Conservation (phyloP, 176 grass and related monocot genomes). For the Cymbopogon citratus region DNA sequence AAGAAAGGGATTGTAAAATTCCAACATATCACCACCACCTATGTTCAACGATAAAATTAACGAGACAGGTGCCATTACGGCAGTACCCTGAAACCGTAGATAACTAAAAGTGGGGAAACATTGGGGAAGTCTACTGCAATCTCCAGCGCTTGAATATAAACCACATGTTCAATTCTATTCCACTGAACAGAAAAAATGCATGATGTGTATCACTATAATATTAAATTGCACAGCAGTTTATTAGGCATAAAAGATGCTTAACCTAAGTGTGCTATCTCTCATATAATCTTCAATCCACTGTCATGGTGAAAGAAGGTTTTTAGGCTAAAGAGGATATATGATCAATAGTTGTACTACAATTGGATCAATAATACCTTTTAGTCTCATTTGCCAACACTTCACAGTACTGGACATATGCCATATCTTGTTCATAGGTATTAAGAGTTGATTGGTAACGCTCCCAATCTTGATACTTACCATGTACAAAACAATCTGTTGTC, state of each 20-base stretch:
- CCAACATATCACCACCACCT: background rate
- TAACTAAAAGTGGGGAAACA: background rate
- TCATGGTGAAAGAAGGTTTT: too few species aligned
- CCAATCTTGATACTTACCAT: background rate
- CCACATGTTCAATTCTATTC: background rate
- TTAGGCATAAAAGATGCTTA: too few species aligned
- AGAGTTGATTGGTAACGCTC: background rate
- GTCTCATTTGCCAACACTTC: background rate
- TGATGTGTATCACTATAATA: too few species aligned
- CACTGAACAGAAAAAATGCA: background rate
- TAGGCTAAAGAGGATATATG: too few species aligned
- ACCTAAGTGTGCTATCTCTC: background rate
- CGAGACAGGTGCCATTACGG: background rate
- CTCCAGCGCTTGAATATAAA: background rate
- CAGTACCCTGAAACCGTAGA: background rate
- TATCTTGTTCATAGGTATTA: background rate
- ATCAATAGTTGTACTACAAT: background rate
- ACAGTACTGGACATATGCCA: conserved; percentile 9
- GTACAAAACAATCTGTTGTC: background rate
- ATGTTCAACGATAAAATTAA: background rate
- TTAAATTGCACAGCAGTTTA: too few species aligned
- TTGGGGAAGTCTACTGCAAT: background rate
- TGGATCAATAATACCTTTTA: background rate
- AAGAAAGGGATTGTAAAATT: background rate
- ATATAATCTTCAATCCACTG: background rate